Conservation (phyloP, 208 protist species). For the Crithidia fasciculata region DNA sequence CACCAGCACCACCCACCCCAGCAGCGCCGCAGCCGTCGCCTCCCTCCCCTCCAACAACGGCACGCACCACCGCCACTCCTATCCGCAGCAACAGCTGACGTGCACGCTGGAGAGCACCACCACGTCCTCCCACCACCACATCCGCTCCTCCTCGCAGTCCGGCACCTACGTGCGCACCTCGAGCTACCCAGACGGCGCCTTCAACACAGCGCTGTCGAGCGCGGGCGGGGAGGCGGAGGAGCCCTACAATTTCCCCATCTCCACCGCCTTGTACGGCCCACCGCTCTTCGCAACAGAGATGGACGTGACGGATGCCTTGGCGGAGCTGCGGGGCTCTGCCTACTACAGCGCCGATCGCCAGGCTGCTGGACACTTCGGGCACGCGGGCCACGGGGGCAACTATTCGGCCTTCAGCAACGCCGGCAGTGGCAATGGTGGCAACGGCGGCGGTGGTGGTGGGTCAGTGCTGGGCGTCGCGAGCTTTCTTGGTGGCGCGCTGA, state of each 20-base stretch:
- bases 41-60: neutral
- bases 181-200: conserved; percentile 6
- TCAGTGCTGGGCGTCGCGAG: neutral
- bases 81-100: conserved; percentile 9
- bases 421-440: conserved; percentile 3
- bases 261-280: conserved; percentile 22
- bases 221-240: conserved; percentile 24
- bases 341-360: conserved; percentile 22
- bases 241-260: neutral
- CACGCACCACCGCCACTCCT: neutral
- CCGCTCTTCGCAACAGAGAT: conserved; percentile 37
- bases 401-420: conserved; percentile 3
- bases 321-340: conserved; percentile 28
- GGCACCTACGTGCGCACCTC: neutral
- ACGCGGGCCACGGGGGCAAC: neutral
- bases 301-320: conserved; percentile 37
- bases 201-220: neutral
- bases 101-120: conserved; percentile 1
- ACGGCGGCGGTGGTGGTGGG: conserved; percentile 8
- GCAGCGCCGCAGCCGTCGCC: neutral
- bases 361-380: neutral
- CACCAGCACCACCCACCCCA: neutral
- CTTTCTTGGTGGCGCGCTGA: conserved; percentile 10
- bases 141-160: conserved; percentile 12
- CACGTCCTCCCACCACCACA: conserved; percentile 7